Conservation (phyloP, 352 stramenopile genomes). For the Pythium vanterpoolii region DNA sequence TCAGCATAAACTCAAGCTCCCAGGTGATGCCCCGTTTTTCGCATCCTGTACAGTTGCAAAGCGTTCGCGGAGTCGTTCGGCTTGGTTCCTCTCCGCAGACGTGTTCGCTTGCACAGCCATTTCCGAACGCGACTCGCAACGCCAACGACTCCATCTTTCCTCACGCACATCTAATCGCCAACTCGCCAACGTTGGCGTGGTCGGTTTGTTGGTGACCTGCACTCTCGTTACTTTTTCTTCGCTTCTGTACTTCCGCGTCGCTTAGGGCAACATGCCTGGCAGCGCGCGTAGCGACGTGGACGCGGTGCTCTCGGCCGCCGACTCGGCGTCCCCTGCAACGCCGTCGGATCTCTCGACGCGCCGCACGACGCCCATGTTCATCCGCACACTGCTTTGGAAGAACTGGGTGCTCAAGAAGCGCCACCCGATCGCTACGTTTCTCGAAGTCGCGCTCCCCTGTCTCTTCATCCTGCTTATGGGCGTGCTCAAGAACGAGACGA, state of each 20-base stretch:
- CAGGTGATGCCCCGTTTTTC: neutral
- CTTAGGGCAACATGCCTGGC: neutral
- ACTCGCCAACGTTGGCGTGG: neutral
- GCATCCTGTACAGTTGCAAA: neutral
- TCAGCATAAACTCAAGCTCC: slow-evolving; percentile 9
- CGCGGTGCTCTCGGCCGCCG: neutral
- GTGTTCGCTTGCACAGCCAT: neutral
- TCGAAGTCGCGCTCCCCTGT: slow-evolving; percentile 51
- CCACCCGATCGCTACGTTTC: slow-evolving; percentile 44
- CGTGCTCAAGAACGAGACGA: slow-evolving; percentile 45
- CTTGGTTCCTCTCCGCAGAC: neutral
- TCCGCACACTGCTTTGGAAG: slow-evolving; percentile 60
- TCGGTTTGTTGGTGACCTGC: neutral
- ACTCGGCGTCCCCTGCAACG: neutral
- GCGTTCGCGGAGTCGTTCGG: neutral
- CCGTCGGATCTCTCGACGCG: slow-evolving; percentile 14
- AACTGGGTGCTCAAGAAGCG: slow-evolving; percentile 64
- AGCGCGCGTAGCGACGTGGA: neutral
- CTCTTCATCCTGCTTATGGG: slow-evolving; percentile 62
- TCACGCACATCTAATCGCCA: neutral
- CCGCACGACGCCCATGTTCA: slow-evolving; percentile 25
- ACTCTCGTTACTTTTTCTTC: neutral
- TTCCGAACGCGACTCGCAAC: neutral
- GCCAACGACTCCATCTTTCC: neutral
- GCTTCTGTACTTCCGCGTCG: no score